phyloP scores from a whole-genome alignment of 495 filamentous ascomycete genomes.

The Mytilinidion resinicola region DNA sequence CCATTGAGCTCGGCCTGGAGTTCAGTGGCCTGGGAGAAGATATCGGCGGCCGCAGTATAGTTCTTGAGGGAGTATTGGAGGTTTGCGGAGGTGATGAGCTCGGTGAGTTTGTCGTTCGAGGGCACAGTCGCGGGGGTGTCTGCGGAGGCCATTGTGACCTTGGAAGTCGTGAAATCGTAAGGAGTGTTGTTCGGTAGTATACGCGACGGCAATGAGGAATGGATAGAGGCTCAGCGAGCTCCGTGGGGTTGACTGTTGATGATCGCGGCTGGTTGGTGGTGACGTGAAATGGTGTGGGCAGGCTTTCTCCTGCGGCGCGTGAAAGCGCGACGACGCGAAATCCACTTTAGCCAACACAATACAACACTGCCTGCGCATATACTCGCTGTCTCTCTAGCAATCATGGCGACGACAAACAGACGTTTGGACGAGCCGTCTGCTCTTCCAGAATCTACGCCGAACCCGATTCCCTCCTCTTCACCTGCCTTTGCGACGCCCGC shows the following conservation, averaged over 20 bases:
- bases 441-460: slow-evolving; percentile 19
- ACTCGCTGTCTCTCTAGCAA: slow-evolving; percentile 1
- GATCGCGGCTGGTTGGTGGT: background rate
- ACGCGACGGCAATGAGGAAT: no score
- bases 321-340: background rate
- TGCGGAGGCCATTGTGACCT: background rate
- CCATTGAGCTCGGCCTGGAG: slow-evolving; percentile 88
- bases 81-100: slow-evolving; percentile 53
- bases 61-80: slow-evolving; percentile 79
- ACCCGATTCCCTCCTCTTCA: slow-evolving; percentile 77
- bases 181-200: no score
- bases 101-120: slow-evolving; percentile 31
- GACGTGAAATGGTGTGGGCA: background rate
- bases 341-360: background rate
- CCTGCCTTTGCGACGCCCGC: slow-evolving; percentile 81
- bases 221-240: no score
- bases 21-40: slow-evolving; percentile 81
- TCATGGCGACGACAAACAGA: slow-evolving; percentile 12
- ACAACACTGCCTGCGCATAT: background rate
- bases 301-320: slow-evolving; percentile 10
- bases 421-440: slow-evolving; percentile 22
- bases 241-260: no score
- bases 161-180: slow-evolving; percentile 6
- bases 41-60: slow-evolving; percentile 73
- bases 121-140: slow-evolving; percentile 6